Evolutionary conservation across 768 basidiomycete genomes (phyloP).

Genomic region (Tricholoma furcatifolium): DNA sequence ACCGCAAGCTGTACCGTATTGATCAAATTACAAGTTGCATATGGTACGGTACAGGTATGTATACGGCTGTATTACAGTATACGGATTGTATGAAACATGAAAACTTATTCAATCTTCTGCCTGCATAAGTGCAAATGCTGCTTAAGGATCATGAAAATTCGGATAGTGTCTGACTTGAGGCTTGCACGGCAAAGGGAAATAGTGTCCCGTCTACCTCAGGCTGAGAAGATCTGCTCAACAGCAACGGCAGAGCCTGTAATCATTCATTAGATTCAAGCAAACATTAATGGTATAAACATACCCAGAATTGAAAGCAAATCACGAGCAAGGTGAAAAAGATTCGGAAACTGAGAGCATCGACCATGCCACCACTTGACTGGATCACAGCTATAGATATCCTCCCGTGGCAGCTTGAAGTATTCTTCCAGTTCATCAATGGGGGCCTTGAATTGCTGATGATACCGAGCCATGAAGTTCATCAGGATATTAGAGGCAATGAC

Average conservation of each 20-base stretch:
- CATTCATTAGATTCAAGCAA: not conserved
- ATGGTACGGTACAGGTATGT: too few relatives aligned
- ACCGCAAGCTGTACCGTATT: too few relatives aligned
- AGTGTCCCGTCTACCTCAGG: conserved; percentile 19
- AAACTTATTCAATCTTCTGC: too few relatives aligned
- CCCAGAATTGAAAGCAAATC: conserved; percentile 23
- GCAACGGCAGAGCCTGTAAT: conserved; percentile 21
- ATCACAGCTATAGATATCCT: conserved; percentile 26
- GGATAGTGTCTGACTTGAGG: conserved; percentile 20
- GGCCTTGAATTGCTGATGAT: not conserved
- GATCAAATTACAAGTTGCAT: too few relatives aligned
- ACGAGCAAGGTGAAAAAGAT: conserved; percentile 17
- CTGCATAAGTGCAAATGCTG: not conserved
- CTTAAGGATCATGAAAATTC: not conserved
- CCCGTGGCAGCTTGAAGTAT: conserved; percentile 21
- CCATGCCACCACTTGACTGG: conserved; percentile 17
- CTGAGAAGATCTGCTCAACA: conserved; percentile 20
- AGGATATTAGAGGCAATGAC: not conserved
- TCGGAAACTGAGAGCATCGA: conserved; percentile 14
- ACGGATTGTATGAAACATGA: too few relatives aligned
- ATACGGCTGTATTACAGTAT: not conserved
- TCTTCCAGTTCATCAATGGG: conserved; percentile 22
- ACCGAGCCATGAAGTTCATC: conserved; percentile 2
- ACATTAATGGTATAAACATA: conserved; percentile 4
- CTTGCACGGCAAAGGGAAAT: conserved; percentile 19